phyloP scores from a whole-genome alignment of 2,329 filamentous ascomycete species.

The Colletotrichum sojae region DNA sequence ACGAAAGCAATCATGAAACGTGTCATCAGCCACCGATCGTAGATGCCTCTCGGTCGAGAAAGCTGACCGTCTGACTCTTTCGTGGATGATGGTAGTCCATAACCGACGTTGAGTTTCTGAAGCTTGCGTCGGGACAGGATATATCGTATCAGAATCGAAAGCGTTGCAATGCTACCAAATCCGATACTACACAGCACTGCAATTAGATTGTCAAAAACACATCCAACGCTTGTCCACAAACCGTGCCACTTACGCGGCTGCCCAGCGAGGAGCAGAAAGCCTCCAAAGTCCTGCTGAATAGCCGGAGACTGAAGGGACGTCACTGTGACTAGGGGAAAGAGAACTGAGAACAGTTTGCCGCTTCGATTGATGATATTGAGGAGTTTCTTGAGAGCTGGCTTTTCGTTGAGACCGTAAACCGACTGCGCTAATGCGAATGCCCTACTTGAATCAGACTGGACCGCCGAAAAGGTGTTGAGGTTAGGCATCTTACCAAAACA shows the following conservation, averaged over 20 bases:
- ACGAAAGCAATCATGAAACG: slow-evolving; percentile 61
- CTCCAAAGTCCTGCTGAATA: not conserved
- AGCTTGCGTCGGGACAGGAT: not conserved
- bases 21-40: slow-evolving; percentile 60
- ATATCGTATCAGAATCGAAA: slow-evolving; percentile 9
- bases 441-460: not conserved
- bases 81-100: not conserved
- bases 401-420: slow-evolving; percentile 18
- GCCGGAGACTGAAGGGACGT: slow-evolving; percentile 5
- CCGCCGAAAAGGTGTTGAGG: fast-evolving
- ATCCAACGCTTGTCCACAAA: fast-evolving
- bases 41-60: slow-evolving; percentile 47
- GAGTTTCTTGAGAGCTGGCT: slow-evolving; percentile 7
- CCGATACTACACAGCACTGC: slow-evolving; percentile 13
- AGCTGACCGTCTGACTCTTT: not conserved
- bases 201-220: not conserved
- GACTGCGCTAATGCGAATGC: slow-evolving; percentile 25
- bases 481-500: slow-evolving; percentile 1
- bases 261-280: slow-evolving; percentile 23
- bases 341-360: slow-evolving; percentile 5
- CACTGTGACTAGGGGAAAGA: slow-evolving; percentile 13
- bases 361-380: slow-evolving; percentile 23
- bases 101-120: slow-evolving; percentile 7
- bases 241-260: not conserved
- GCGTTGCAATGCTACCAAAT: slow-evolving; percentile 4